Percentiles rank a stretch among this genome's conserved stretches.
phyloP scores from a whole-genome alignment of 768 basidiomycete genomes.

The Chiua virens region DNA sequence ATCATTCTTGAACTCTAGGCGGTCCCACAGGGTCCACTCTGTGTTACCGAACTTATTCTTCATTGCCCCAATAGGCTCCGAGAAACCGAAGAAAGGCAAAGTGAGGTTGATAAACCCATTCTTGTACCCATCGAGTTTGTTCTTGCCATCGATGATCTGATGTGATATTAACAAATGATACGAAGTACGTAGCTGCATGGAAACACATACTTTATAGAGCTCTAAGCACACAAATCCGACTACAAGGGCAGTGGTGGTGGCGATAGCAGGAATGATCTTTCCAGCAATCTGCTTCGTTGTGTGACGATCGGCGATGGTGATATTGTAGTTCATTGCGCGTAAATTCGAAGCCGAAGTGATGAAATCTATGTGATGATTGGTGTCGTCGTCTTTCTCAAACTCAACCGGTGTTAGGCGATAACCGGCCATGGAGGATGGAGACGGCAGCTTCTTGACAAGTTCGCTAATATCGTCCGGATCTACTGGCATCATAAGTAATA shows the following conservation, averaged over 20 bases:
- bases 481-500: slow-evolving; percentile 20
- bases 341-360: slow-evolving; percentile 97
- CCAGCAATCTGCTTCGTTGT: slow-evolving; percentile 97
- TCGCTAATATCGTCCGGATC: slow-evolving; percentile 53
- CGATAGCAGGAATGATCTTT: slow-evolving; percentile 99
- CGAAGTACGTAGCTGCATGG: background rate
- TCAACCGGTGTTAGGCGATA: slow-evolving; percentile 94
- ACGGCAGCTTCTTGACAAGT: slow-evolving; percentile 69
- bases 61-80: slow-evolving; percentile 88
- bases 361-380: slow-evolving; percentile 98
- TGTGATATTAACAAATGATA: background rate
- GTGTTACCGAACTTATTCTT: slow-evolving; percentile 86
- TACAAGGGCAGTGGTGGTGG: slow-evolving; percentile 95
- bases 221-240: slow-evolving; percentile 96
- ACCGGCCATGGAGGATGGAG: slow-evolving; percentile 91
- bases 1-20: slow-evolving; percentile 89
- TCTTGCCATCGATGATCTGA: slow-evolving; percentile 94
- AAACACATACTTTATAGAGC: slow-evolving; percentile 78
- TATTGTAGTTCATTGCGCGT: slow-evolving; percentile 93
- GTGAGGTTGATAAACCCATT: slow-evolving; percentile 99
- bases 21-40: slow-evolving; percentile 99
- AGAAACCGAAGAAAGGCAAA: slow-evolving; percentile 98
- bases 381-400: slow-evolving; percentile 99
- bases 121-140: slow-evolving; percentile 91
- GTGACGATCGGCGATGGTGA: slow-evolving; percentile 83